These are phyloP conservation scores for Pleurotus cornucopiae DNA, from an alignment of 768 basidiomycete species.

Conservation along the genomic window DNA sequence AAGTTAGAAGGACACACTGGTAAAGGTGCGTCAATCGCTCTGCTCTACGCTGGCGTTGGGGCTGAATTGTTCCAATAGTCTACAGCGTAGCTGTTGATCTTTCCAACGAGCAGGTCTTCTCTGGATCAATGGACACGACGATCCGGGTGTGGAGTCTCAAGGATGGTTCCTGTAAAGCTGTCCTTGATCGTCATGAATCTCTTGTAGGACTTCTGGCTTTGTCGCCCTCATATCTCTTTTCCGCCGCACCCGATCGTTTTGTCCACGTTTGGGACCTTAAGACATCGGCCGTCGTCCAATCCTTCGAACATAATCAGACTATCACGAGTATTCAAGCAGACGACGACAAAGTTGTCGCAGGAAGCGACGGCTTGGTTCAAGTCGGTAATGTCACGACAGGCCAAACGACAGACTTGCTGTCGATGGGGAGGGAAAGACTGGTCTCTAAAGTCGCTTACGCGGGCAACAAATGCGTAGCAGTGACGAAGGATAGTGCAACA, in stretches of 20 bases:
- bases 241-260: neutral
- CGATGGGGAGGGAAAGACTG: neutral
- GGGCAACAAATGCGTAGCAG: neutral
- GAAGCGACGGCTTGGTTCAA: neutral
- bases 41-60: no score
- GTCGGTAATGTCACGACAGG: neutral
- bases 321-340: constrained; percentile 3
- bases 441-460: neutral
- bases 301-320: neutral
- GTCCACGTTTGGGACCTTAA: neutral
- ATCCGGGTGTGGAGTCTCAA: constrained; percentile 11
- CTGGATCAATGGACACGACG: constrained; percentile 12
- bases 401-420: constrained; percentile 1
- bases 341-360: constrained; percentile 1
- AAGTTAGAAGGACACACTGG: neutral
- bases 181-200: neutral
- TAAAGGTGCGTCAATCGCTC: neutral
- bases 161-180: constrained; percentile 1
- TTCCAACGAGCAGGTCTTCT: constrained; percentile 5
- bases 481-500: neutral
- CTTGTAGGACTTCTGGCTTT: neutral
- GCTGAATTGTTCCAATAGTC: neutral
- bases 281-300: neutral
- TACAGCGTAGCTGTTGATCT: constrained; percentile 6
- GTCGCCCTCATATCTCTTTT: constrained; percentile 2